Evolutionary conservation across 164 flowering plant species (phyloP).

Genomic region (Kalanchoe fedtschenkoi): DNA sequence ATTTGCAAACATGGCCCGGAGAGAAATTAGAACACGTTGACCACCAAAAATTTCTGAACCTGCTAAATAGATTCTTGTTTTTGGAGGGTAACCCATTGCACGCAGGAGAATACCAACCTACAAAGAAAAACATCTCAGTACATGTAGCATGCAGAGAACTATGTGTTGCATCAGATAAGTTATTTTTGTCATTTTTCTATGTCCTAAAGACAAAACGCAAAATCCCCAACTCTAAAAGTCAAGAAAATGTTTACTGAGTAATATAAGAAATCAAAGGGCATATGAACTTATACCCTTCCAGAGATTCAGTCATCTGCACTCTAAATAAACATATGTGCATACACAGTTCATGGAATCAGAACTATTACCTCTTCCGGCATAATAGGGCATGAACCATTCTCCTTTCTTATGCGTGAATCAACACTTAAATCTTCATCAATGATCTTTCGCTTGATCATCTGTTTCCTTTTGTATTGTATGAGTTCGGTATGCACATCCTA

Average conservation of each 20-base stretch:
- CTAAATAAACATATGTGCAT: no score
- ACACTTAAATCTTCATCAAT: slow-evolving; percentile 47
- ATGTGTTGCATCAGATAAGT: no score
- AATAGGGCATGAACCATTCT: slow-evolving; percentile 77
- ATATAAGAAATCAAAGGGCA: no score
- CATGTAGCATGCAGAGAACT: not conserved
- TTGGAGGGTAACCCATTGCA: slow-evolving; percentile 83
- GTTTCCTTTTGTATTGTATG: slow-evolving; percentile 73
- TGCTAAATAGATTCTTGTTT: slow-evolving; percentile 66
- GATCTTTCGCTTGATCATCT: slow-evolving; percentile 69
- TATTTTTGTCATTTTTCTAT: no score
- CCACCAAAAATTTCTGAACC: slow-evolving; percentile 93
- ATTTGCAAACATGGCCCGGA: slow-evolving; percentile 80
- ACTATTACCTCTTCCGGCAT: slow-evolving; percentile 99
- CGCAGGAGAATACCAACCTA: slow-evolving; percentile 91
- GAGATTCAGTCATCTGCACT: no score
- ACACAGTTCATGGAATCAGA: no score
- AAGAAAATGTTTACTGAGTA: no score
- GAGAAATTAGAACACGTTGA: slow-evolving; percentile 73
- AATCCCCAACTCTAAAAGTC: no score
- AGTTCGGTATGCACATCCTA: slow-evolving; percentile 96
- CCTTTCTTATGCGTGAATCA: slow-evolving; percentile 50
- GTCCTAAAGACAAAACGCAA: no score
- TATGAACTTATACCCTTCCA: no score
- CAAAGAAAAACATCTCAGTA: no score